Percentiles rank a stretch among this genome's conserved stretches.
Evolutionary conservation across 192 early-diverging fungal genomes (phyloP).

Genomic region (Phycomyces blakesleeanus): DNA sequence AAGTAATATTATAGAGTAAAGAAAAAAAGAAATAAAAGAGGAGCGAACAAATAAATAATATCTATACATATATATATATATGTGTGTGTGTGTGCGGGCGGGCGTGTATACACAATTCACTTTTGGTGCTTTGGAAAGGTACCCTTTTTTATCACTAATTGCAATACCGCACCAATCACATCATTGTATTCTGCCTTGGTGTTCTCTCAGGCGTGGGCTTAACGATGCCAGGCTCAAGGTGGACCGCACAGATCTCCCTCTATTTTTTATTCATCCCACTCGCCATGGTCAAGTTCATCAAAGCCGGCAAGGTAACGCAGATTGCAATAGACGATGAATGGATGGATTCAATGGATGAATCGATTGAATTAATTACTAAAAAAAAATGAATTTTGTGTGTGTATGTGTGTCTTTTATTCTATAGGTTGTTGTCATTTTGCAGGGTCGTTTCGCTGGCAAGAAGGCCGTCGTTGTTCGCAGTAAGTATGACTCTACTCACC

Average conservation of each 20-base stretch:
- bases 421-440: conserved; percentile 96
- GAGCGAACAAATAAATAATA: too few relatives aligned
- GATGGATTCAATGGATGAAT: conserved; percentile 6
- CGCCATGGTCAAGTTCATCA: conserved; percentile 53
- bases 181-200: too few relatives aligned
- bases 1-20: too few relatives aligned
- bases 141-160: too few relatives aligned
- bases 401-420: neutral
- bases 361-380: conserved; percentile 30
- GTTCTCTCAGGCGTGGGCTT: too few relatives aligned
- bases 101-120: too few relatives aligned
- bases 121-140: too few relatives aligned
- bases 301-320: conserved; percentile 52
- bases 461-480: conserved; percentile 98
- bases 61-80: too few relatives aligned
- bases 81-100: too few relatives aligned
- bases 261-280: conserved; percentile 15
- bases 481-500: conserved; percentile 35
- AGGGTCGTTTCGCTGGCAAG: conserved; percentile 98
- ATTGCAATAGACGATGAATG: too few relatives aligned
- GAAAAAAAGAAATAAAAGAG: too few relatives aligned
- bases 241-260: conserved; percentile 1
- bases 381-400: neutral
- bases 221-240: neutral
- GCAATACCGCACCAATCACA: too few relatives aligned